Evolutionary conservation across 2,329 filamentous ascomycete genomes (phyloP).

Genomic region (Ambrosiella beaveri): DNA sequence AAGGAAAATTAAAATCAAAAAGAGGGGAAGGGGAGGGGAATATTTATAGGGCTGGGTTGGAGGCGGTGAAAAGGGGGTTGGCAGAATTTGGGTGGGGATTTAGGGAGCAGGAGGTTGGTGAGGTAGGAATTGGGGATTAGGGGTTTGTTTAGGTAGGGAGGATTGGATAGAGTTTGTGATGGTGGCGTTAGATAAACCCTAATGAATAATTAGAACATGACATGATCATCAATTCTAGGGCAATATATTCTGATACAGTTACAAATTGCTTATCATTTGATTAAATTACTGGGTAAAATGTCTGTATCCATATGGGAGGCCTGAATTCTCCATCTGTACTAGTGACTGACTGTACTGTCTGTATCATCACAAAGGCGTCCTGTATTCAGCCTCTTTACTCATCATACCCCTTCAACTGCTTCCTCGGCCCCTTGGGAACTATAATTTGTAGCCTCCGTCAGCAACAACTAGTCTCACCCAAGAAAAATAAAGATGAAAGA

Average conservation of each 20-base stretch:
- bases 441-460: slow-evolving; percentile 14
- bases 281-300: too few species aligned
- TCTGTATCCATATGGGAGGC: too few species aligned
- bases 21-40: slow-evolving; percentile 2
- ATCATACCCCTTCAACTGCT: slow-evolving; percentile 43
- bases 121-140: not conserved
- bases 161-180: not conserved
- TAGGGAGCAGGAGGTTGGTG: not conserved
- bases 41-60: slow-evolving; percentile 20
- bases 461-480: slow-evolving; percentile 1
- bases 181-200: not conserved
- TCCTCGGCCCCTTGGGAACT: slow-evolving; percentile 43
- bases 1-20: slow-evolving; percentile 15
- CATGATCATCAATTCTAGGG: too few species aligned
- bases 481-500: slow-evolving; percentile 15
- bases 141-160: not conserved
- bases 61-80: not conserved
- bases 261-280: too few species aligned
- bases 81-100: not conserved
- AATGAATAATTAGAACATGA: not conserved
- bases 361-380: not conserved
- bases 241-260: too few species aligned
- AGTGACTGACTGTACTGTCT: not conserved
- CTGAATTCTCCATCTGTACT: too few species aligned
- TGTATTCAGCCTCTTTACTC: slow-evolving; percentile 19